Evolutionary conservation across 768 basidiomycete genomes (phyloP).

Genomic region (Boletellus ananas): DNA sequence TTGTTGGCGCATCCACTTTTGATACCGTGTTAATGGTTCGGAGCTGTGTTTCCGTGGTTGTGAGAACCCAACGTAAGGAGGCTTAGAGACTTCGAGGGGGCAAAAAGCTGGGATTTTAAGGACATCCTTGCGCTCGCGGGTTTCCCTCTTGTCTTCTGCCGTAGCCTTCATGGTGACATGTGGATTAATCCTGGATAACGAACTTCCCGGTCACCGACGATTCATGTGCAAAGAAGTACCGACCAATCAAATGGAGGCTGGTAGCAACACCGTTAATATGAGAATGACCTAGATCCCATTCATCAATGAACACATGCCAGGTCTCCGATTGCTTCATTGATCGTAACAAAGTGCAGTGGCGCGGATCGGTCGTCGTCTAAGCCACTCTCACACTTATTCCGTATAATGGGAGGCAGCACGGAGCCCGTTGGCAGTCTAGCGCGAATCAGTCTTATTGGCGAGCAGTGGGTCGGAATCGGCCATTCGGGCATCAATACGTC

Average conservation of each 20-base stretch:
- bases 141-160: constrained; percentile 31
- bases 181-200: constrained; percentile 51
- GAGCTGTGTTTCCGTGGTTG: constrained; percentile 40
- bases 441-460: constrained; percentile 33
- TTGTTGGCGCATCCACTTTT: constrained; percentile 35
- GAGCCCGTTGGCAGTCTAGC: constrained; percentile 44
- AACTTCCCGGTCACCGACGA: constrained; percentile 1
- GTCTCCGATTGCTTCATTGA: constrained; percentile 66
- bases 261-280: neutral
- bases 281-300: constrained; percentile 8
- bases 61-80: constrained; percentile 43
- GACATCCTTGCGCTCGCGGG: constrained; percentile 31
- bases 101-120: constrained; percentile 45
- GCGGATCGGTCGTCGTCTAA: constrained; percentile 43
- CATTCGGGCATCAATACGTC: constrained; percentile 57
- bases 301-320: constrained; percentile 44
- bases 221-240: neutral
- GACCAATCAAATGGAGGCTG: constrained; percentile 74
- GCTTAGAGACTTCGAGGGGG: constrained; percentile 28
- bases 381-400: constrained; percentile 35
- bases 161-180: constrained; percentile 39
- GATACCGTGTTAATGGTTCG: constrained; percentile 43
- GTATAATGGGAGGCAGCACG: constrained; percentile 39
- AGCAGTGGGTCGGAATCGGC: constrained; percentile 59
- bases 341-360: constrained; percentile 54